These are phyloP conservation scores for Pleurostoma richardsiae DNA, from an alignment of 2,329 filamentous ascomycete species.

Conservation along the genomic window DNA sequence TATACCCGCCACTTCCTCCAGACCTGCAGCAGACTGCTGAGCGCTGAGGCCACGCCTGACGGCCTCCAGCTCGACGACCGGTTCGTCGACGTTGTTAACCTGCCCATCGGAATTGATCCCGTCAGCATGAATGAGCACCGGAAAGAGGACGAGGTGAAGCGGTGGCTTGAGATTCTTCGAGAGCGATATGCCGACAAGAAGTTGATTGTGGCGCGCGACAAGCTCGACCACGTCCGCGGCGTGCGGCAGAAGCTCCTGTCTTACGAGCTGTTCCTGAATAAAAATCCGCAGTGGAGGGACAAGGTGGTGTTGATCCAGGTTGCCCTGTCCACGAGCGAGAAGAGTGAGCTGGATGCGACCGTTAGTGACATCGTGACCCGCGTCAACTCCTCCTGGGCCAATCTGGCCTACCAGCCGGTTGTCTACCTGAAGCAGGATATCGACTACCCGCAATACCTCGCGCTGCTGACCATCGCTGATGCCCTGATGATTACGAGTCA, in stretches of 20 bases:
- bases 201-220: conserved; percentile 88
- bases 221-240: conserved; percentile 87
- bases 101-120: conserved; percentile 89
- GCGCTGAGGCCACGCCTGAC: conserved; percentile 83
- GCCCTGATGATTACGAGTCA: conserved; percentile 91
- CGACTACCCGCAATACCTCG: conserved; percentile 88
- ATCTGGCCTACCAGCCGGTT: conserved; percentile 84
- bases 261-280: conserved; percentile 90
- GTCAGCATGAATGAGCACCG: conserved; percentile 68
- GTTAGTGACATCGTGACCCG: conserved; percentile 92
- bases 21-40: conserved; percentile 86
- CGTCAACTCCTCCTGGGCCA: conserved; percentile 88
- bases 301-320: conserved; percentile 91
- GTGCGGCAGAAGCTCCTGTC: conserved; percentile 90
- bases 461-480: conserved; percentile 82
- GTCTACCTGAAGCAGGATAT: conserved; percentile 96
- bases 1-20: conserved; percentile 93
- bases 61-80: conserved; percentile 88
- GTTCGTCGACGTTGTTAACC: conserved; percentile 81
- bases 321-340: conserved; percentile 83
- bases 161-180: conserved; percentile 75
- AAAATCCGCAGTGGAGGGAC: conserved; percentile 84
- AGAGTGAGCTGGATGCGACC: conserved; percentile 79
- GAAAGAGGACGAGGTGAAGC: conserved; percentile 64
- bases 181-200: conserved; percentile 84